Base-by-base conservation (phyloP, 2,329 filamentous ascomycete genomes). In the Fusarium duplospermum region DNA sequence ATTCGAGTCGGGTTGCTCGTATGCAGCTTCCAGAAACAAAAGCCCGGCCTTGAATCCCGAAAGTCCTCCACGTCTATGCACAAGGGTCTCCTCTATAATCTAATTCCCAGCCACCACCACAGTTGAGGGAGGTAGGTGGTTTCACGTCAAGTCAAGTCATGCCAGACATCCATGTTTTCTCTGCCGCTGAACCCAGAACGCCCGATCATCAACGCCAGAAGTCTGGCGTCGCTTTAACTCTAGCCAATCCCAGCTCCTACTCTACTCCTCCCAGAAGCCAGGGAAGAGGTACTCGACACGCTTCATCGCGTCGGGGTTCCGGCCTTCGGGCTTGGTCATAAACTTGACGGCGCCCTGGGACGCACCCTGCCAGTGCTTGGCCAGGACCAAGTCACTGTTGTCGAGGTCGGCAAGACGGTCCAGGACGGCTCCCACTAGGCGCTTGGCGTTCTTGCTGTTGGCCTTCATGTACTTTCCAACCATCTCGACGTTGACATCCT, bases 391-490 rank as follows among this genome's bases (percentile, higher is more conserved):
- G 67, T 96, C 92, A 64, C 83, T 86, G 83, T 97, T 90, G 81
- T 96, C 93, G 69, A 93, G 89, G 81, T 93, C 92, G 78, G 90
- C 91, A 77, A 98, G 87, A 83, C 95, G 92, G 83, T 98, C 94
- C 64, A 99, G 87, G 52, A 98, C 95, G 35, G 93, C 94, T 38
- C 91, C 94, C 36, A 99, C 92, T 66, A 98, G 92, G 61, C 91
- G 88, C 82, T 93, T 92, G 36, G 96, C 96, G 80, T 98, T 99
- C 80, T 92, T 88, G 62, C 93, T 89, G 84, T 99, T 99, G 76
- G 94, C 93, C 81, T 93, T 93, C 96, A 99, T 99, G 84, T 97
- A 94, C 70, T 91, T 93, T 91, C 98, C 94, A 65, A 99, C 96
- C 93, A 98, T 97, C 83, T 95, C 94, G 24, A 99, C 96, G 71